Evolutionary conservation across 768 basidiomycete genomes (phyloP).

Genomic region (Xanthoconium stramineum): DNA sequence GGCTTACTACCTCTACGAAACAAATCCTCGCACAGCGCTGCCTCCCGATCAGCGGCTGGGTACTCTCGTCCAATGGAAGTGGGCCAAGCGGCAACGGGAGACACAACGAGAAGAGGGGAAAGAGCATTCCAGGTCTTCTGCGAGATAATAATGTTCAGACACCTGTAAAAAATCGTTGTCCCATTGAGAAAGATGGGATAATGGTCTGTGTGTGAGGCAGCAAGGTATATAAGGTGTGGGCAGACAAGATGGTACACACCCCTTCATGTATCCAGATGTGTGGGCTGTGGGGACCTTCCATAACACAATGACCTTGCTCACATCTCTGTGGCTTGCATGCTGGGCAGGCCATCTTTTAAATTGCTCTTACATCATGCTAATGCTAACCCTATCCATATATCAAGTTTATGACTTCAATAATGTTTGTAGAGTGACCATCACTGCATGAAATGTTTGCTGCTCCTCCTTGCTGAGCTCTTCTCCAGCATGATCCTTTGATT

Average conservation of each 20-base stretch:
- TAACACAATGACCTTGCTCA: too few relatives aligned
- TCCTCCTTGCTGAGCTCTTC: constrained; percentile 37
- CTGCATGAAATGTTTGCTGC: constrained; percentile 42
- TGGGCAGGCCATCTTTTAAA: constrained; percentile 32
- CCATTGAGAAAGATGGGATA: not conserved
- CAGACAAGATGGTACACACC: rapidly evolving
- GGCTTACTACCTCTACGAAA: constrained; percentile 80
- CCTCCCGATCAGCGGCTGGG: constrained; percentile 52
- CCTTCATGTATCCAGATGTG: constrained; percentile 40
- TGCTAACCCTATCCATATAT: constrained; percentile 23
- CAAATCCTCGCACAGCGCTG: constrained; percentile 69
- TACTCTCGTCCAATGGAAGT: constrained; percentile 66
- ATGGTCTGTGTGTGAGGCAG: constrained; percentile 27
- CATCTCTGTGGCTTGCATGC: too few relatives aligned
- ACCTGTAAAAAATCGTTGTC: not conserved
- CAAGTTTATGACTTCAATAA: constrained; percentile 23
- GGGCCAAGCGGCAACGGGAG: constrained; percentile 38
- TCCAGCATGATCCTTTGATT: constrained; percentile 24
- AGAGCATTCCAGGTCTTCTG: not conserved
- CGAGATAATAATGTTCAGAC: too few relatives aligned
- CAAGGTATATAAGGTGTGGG: constrained; percentile 14
- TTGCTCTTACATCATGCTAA: constrained; percentile 5
- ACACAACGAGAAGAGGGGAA: not conserved
- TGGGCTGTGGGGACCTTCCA: constrained; percentile 52
- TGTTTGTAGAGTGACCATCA: constrained; percentile 48